Conservation (phyloP, 1,139 yeast genomes). For the Debaryomycetaceae sp. region DNA sequence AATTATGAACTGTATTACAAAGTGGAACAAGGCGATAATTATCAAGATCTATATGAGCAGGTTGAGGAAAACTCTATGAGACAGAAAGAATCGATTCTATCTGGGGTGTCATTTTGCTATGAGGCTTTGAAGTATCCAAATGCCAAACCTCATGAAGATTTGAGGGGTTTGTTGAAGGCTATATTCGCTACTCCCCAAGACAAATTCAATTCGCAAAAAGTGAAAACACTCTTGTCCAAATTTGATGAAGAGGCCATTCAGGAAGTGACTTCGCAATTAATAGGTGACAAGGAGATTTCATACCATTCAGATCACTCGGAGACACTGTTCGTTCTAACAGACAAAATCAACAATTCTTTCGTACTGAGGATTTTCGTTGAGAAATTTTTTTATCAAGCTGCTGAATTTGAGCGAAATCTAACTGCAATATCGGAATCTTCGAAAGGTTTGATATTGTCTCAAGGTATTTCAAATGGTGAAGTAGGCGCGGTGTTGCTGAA, state of each 20-base stretch:
- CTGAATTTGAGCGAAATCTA: slow-evolving; percentile 39
- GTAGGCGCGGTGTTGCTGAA: slow-evolving; percentile 53
- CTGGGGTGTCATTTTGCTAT: slow-evolving; percentile 36
- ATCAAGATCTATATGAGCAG: slow-evolving; percentile 28
- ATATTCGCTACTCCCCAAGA: slow-evolving; percentile 56
- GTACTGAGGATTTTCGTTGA: slow-evolving; percentile 35
- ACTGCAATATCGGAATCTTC: slow-evolving; percentile 32
- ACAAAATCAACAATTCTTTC: slow-evolving; percentile 44
- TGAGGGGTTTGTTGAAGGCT: slow-evolving; percentile 48
- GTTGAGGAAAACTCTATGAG: slow-evolving; percentile 50
- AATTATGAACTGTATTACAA: slow-evolving; percentile 28
- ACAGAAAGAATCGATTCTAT: slow-evolving; percentile 48
- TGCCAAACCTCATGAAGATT: slow-evolving; percentile 24
- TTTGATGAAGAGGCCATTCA: slow-evolving; percentile 45
- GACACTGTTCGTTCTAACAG: slow-evolving; percentile 57
- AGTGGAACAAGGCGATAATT: slow-evolving; percentile 18
- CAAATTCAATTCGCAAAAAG: slow-evolving; percentile 41
- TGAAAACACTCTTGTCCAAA: slow-evolving; percentile 38
- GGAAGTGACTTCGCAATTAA: slow-evolving; percentile 50
- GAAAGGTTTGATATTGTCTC: slow-evolving; percentile 57
- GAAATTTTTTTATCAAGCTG: slow-evolving; percentile 44
- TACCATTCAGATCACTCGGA: slow-evolving; percentile 43
- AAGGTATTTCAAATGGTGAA: slow-evolving; percentile 54
- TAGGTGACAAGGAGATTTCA: slow-evolving; percentile 51
- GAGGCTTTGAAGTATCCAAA: slow-evolving; percentile 12